phyloP scores from a whole-genome alignment of 306 rosid genomes.

The Acacia melanoxylon region DNA sequence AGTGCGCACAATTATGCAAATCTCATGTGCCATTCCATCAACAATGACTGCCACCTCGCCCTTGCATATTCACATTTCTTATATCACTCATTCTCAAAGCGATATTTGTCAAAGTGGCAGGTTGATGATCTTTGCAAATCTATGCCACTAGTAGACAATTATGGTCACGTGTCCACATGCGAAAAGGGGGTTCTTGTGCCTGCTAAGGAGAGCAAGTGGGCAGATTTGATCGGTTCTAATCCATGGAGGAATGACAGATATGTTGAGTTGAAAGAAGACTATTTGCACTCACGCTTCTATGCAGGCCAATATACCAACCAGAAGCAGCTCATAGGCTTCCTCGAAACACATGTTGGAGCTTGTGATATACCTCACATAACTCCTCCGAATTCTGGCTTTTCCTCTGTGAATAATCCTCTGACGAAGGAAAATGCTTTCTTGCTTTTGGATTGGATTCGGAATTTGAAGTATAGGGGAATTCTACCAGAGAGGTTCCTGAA shows the following conservation, averaged over 20 bases:
- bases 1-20: constrained; percentile 36
- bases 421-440: constrained; percentile 57
- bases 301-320: constrained; percentile 36
- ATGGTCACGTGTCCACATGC: constrained; percentile 28
- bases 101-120: constrained; percentile 26
- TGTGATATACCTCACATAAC: constrained; percentile 59
- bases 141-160: constrained; percentile 67
- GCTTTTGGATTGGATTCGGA: constrained; percentile 65
- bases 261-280: constrained; percentile 59
- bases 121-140: constrained; percentile 22
- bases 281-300: constrained; percentile 30
- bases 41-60: constrained; percentile 22
- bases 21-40: constrained; percentile 21
- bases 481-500: constrained; percentile 48
- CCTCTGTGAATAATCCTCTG: constrained; percentile 51
- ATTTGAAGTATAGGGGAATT: neutral
- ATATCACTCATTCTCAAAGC: constrained; percentile 35
- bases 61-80: constrained; percentile 59
- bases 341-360: constrained; percentile 41
- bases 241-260: constrained; percentile 54
- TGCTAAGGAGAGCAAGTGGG: constrained; percentile 72
- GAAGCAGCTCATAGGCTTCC: constrained; percentile 43
- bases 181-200: constrained; percentile 56
- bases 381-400: constrained; percentile 60
- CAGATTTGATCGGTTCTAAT: constrained; percentile 54